Conservation (phyloP, 2,329 filamentous ascomycete genomes). For the Colletotrichum truncatum region DNA sequence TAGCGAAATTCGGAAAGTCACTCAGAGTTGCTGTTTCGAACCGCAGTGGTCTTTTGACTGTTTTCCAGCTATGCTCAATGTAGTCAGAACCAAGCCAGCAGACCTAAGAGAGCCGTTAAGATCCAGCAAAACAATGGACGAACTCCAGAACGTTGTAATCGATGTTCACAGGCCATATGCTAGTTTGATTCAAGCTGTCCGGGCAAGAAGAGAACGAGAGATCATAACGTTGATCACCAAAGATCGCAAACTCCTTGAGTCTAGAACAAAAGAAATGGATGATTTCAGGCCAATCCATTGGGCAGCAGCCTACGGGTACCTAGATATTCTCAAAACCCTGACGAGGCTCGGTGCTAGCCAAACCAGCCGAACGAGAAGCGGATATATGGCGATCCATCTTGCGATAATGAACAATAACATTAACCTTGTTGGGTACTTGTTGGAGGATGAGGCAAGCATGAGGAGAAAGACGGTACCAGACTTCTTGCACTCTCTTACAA, state of each 20-base stretch:
- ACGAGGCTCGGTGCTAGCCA: neutral
- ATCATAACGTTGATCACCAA: neutral
- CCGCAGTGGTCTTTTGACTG: neutral
- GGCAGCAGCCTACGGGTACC: neutral
- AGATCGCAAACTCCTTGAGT: neutral
- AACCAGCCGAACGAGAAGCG: neutral
- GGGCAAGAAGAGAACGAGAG: neutral
- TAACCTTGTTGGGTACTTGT: neutral
- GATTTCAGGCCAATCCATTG: slow-evolving; percentile 7
- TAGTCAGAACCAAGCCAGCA: neutral
- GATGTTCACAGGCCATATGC: neutral
- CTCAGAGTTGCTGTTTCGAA: neutral
- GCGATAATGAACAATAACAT: neutral
- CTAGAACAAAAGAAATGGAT: neutral
- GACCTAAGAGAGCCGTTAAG: neutral
- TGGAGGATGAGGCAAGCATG: neutral
- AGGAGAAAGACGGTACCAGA: neutral
- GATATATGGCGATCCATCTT: slow-evolving; percentile 5
- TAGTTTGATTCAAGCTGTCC: neutral
- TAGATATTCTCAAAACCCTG: neutral
- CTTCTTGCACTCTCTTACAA: neutral
- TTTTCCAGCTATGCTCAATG: neutral
- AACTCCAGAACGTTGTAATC: neutral
- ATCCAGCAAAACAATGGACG: neutral
- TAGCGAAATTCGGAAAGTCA: neutral